Percentiles rank a stretch among this genome's conserved stretches.
Conservation (phyloP, 2,329 filamentous ascomycete genomes). For the Aspergillus versicolor region DNA sequence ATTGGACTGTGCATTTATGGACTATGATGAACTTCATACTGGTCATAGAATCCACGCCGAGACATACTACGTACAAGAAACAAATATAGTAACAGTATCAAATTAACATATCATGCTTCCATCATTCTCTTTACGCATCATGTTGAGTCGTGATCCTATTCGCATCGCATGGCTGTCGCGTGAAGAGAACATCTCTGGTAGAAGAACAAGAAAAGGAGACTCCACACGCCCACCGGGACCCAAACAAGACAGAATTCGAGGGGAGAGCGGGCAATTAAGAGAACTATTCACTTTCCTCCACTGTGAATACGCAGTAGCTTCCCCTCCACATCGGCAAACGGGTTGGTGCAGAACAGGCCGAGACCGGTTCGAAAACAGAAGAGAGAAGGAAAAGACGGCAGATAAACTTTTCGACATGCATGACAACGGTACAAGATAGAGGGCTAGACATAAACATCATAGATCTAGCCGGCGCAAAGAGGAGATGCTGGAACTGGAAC, state of each 20-base stretch:
- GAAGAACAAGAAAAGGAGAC: conserved; percentile 26
- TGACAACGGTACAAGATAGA: conserved; percentile 32
- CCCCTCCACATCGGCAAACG: conserved; percentile 36
- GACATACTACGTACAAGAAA: not conserved
- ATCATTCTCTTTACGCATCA: conserved; percentile 12
- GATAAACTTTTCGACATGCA: conserved; percentile 40
- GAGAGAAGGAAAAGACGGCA: conserved; percentile 20
- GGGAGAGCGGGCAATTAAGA: conserved; percentile 11
- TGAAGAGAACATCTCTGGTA: conserved; percentile 24
- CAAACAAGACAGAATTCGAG: conserved; percentile 24
- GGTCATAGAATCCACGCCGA: no score
- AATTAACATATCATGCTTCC: conserved; percentile 9
- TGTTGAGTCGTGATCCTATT: conserved; percentile 25
- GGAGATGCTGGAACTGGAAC: conserved; percentile 18
- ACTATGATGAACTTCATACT: no score
- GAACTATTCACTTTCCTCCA: not conserved
- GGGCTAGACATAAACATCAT: conserved; percentile 31
- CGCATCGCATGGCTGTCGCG: conserved; percentile 27
- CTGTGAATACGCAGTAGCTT: conserved; percentile 13
- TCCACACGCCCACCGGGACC: conserved; percentile 27
- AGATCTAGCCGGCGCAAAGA: conserved; percentile 28
- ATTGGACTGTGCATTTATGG: no score
- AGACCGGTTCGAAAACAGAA: conserved; percentile 27
- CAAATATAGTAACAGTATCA: not conserved
- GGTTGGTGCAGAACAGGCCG: conserved; percentile 34